phyloP scores from a whole-genome alignment of 2,329 filamentous ascomycete genomes.

The Cladosporium sp. region DNA sequence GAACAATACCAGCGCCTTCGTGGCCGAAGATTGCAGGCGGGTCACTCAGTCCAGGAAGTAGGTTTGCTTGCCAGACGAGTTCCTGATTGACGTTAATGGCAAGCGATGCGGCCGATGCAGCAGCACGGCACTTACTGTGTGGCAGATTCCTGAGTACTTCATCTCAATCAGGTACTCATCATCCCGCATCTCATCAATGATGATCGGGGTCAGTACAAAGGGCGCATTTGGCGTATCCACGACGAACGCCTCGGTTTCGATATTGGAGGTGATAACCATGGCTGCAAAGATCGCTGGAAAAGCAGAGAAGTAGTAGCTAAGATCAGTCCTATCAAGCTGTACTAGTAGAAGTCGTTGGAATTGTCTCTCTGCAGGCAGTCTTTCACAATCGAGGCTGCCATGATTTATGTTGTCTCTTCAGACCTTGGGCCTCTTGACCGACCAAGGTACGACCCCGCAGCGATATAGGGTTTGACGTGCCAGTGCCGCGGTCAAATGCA shows the following conservation, averaged over 20 bases:
- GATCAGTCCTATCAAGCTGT: not conserved
- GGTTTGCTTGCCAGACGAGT: constrained; percentile 25
- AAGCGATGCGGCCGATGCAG: not conserved
- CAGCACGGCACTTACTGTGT: constrained; percentile 16
- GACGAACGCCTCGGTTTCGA: constrained; percentile 6
- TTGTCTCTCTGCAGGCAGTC: not conserved
- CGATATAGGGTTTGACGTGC: not conserved
- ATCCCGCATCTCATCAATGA: constrained; percentile 22
- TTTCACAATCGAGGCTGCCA: not conserved
- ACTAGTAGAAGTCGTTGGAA: not conserved
- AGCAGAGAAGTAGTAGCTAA: not conserved
- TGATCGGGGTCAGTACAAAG: constrained; percentile 25
- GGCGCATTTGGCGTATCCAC: constrained; percentile 46
- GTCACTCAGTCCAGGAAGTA: constrained; percentile 20
- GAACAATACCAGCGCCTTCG: constrained; percentile 24
- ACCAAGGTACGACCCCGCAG: not conserved
- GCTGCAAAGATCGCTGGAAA: not conserved
- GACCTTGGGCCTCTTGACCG: not conserved
- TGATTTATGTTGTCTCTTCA: not conserved
- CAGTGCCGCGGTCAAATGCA: not conserved
- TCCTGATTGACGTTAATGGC: constrained; percentile 13
- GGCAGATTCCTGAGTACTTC: constrained; percentile 28
- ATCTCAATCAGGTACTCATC: constrained; percentile 26
- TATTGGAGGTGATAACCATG: not conserved
- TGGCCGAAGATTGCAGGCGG: constrained; percentile 25